These are phyloP conservation scores for Phytophthora fragariae DNA, from an alignment of 352 stramenopile genomes.

Conservation along the genomic window DNA sequence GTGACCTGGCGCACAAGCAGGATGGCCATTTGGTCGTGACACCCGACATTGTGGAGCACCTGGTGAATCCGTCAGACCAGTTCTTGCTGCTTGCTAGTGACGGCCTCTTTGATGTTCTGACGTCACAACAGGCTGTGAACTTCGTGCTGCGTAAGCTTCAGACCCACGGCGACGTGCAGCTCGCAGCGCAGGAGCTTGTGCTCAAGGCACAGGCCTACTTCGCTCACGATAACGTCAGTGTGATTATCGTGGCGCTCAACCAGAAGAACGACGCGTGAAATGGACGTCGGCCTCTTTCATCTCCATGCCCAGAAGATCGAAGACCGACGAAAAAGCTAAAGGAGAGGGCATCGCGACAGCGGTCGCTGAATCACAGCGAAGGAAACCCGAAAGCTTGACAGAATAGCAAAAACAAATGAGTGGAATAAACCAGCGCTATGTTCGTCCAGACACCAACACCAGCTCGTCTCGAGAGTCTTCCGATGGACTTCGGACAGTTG, in stretches of 20 bases:
- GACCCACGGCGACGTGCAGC: conserved; percentile 89
- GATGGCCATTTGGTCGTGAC: conserved; percentile 87
- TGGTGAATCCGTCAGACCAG: conserved; percentile 74
- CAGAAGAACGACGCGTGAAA: conserved; percentile 58
- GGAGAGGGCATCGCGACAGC: not conserved
- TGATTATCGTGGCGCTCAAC: conserved; percentile 89
- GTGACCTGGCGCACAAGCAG: conserved; percentile 90
- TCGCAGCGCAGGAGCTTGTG: conserved; percentile 88
- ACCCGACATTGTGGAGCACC: conserved; percentile 82
- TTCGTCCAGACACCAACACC: not conserved
- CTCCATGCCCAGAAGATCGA: conserved; percentile 14
- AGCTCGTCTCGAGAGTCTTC: conserved; percentile 24
- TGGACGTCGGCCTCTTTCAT: conserved; percentile 28
- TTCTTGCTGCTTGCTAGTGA: conserved; percentile 93
- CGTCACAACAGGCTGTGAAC: conserved; percentile 92
- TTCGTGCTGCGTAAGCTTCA: conserved; percentile 90
- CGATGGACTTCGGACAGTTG: conserved; percentile 19
- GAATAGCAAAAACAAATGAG: conserved; percentile 15
- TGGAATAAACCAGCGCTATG: conserved; percentile 14
- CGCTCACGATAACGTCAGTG: conserved; percentile 92
- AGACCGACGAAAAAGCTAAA: conserved; percentile 42
- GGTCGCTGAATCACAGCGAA: not conserved
- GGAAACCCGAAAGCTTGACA: conserved; percentile 2
- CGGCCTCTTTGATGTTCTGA: conserved; percentile 92
- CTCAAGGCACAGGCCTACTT: conserved; percentile 91